A percentile compares a stretch with the other conserved stretches of the same genome.
These are phyloP conservation scores for Candida vaughaniae DNA, from an alignment of 805 yeast species.

Conservation along the genomic window DNA sequence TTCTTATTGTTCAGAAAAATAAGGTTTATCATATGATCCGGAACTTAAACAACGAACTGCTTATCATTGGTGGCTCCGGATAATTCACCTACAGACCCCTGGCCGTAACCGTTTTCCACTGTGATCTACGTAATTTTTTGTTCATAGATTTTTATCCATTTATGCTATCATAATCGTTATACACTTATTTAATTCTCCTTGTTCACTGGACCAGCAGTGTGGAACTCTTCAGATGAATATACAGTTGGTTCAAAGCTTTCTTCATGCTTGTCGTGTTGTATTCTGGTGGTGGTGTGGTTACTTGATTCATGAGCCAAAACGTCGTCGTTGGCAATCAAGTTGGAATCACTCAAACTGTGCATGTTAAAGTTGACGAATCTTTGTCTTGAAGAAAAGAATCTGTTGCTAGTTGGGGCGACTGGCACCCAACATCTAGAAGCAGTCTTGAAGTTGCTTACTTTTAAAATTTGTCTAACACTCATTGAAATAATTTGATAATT, in stretches of 20 bases:
- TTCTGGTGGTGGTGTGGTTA: slow-evolving; percentile 9
- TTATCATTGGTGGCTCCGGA: too few relatives aligned
- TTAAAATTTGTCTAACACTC: slow-evolving; percentile 27
- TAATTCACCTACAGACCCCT: too few relatives aligned
- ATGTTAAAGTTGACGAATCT: slow-evolving; percentile 32
- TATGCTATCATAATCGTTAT: not conserved
- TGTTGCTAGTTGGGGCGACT: slow-evolving; percentile 15
- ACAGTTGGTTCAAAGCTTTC: slow-evolving; percentile 40
- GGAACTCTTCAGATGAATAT: slow-evolving; percentile 40
- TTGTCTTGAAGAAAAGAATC: slow-evolving; percentile 38
- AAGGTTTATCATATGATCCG: too few relatives aligned
- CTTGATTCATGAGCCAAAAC: slow-evolving; percentile 17
- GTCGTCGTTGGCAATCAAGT: slow-evolving; percentile 36
- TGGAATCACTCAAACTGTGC: slow-evolving; percentile 26
- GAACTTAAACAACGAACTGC: too few relatives aligned
- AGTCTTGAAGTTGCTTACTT: slow-evolving; percentile 37
- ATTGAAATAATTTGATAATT: slow-evolving; percentile 11
- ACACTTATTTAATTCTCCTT: slow-evolving; percentile 11
- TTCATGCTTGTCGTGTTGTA: slow-evolving; percentile 13
- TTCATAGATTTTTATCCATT: too few relatives aligned
- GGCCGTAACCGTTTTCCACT: too few relatives aligned
- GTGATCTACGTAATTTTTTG: too few relatives aligned
- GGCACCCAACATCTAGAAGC: slow-evolving; percentile 46
- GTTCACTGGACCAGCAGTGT: slow-evolving; percentile 45
- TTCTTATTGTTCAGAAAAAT: too few relatives aligned